Conservation (phyloP, 208 protist species). For the Crithidia expoeki region DNA sequence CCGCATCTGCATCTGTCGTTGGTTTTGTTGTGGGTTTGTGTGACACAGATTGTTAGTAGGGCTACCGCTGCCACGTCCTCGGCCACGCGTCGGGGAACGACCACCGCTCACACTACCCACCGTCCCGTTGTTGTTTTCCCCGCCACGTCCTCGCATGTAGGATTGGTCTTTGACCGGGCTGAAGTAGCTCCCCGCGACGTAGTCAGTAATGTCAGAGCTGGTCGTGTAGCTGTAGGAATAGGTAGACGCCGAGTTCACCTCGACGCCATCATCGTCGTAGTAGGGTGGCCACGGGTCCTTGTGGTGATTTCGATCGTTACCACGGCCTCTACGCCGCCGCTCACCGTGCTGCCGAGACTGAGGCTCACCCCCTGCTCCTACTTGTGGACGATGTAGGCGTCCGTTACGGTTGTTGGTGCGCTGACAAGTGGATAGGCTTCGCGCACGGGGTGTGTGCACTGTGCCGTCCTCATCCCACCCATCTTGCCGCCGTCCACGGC, state of each 20-base stretch:
- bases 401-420: not conserved
- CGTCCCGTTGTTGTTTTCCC: too few relatives aligned
- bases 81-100: slow-evolving; percentile 9
- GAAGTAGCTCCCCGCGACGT: slow-evolving; percentile 28
- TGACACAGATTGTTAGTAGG: not conserved
- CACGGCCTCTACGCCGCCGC: not conserved
- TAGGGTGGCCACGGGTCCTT: not conserved
- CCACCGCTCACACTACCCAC: not conserved
- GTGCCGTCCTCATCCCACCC: slow-evolving; percentile 4
- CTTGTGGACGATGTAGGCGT: not conserved
- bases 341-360: not conserved
- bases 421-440: not conserved
- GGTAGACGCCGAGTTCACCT: slow-evolving; percentile 19
- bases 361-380: too few relatives aligned
- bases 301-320: not conserved
- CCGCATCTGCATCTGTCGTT: too few relatives aligned
- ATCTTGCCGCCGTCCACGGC: not conserved
- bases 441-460: not conserved
- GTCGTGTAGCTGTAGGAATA: slow-evolving; percentile 35
- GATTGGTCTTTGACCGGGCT: slow-evolving; percentile 13
- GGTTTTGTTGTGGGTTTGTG: not conserved
- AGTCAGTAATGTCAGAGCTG: slow-evolving; percentile 32
- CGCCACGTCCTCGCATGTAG: not conserved
- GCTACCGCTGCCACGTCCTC: not conserved
- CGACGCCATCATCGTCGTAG: slow-evolving; percentile 11